Base-by-base conservation (phyloP, 2,329 filamentous ascomycete genomes). In the Esteya vermicola region DNA sequence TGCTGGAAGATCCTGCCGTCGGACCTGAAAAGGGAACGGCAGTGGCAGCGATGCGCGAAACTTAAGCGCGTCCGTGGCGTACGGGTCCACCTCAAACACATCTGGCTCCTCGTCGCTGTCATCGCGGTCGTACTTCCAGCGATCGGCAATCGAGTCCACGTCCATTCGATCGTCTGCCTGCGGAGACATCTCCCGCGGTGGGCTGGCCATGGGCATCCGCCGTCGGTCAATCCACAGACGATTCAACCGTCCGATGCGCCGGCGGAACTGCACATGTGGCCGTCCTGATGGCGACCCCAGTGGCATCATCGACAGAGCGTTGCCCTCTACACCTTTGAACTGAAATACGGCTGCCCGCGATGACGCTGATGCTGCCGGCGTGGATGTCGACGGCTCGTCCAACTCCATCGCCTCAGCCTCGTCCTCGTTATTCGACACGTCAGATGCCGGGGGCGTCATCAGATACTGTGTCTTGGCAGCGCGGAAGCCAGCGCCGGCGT, bases 211-310 rank as follows among this genome's bases (percentile, higher is more conserved):
- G n/a, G 57, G 70, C 54, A 85, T 64, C 41, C 80, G 78, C 50
- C 83, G 78, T 50, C 86, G 79, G 60, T 96, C 91, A 49, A 96
- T 85, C 72, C 86, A 85, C 49, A 93, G 59, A 30, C 89, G 78
- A 47, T 86, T 85, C 46, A 88, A 70, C 50, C 89, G 81, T 40
- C 89, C 89, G 41, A 86, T 77, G 43, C 91, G 80, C 47, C 86
- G 77, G 48, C 89, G 78, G 65, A 83, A 95, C 14, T 80, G 78
- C 40, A 81, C 79, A 42, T 65, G 53, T 3, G 43, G 43, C 1
- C 28, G 16, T n/a, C n/a, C n/a, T n/a, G n/a, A n/a, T n/a, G n/a
- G n/a, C n/a, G n/a, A n/a, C n/a, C n/a, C n/a, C n/a, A n/a, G n/a
- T n/a, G n/a, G n/a, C n/a, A n/a, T n/a, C n/a, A n/a, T n/a, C n/a